Conservation (phyloP, 2,329 filamentous ascomycete species). For the Onygenales sp. region DNA sequence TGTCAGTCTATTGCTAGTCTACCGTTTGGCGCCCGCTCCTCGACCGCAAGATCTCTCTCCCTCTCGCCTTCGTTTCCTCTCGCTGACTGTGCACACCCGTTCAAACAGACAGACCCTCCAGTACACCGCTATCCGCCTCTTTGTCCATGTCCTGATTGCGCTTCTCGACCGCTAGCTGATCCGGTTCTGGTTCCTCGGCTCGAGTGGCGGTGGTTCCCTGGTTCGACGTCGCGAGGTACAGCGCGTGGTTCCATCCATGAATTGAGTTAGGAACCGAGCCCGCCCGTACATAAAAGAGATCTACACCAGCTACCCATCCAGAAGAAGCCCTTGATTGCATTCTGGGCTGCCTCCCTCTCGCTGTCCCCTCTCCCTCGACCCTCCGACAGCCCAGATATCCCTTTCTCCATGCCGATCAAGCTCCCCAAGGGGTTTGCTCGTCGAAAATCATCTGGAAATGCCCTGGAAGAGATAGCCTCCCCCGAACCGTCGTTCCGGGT, state of each 20-base stretch:
- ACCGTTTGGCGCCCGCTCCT: too few relatives aligned
- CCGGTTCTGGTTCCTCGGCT: too few relatives aligned
- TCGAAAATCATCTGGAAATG: constrained; percentile 47
- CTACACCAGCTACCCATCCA: too few relatives aligned
- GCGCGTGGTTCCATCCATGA: background rate
- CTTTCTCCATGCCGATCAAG: constrained; percentile 45
- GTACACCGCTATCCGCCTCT: background rate
- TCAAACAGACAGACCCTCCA: too few relatives aligned
- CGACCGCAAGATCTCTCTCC: constrained; percentile 1
- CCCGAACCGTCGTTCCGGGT: constrained; percentile 44
- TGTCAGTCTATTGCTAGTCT: too few relatives aligned
- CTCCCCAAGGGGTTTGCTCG: constrained; percentile 44
- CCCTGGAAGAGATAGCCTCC: constrained; percentile 38
- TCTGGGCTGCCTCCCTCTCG: background rate
- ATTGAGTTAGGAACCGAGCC: background rate
- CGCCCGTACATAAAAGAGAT: background rate
- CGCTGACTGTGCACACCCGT: background rate
- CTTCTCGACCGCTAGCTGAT: too few relatives aligned
- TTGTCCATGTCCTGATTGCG: background rate
- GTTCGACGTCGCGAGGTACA: too few relatives aligned
- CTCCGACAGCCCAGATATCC: background rate
- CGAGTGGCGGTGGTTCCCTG: too few relatives aligned
- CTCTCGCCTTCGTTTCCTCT: background rate
- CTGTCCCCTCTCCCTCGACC: background rate
- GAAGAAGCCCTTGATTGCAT: background rate